Base-by-base conservation (phyloP, 2,329 filamentous ascomycete species). In the Cercospora sp. region DNA sequence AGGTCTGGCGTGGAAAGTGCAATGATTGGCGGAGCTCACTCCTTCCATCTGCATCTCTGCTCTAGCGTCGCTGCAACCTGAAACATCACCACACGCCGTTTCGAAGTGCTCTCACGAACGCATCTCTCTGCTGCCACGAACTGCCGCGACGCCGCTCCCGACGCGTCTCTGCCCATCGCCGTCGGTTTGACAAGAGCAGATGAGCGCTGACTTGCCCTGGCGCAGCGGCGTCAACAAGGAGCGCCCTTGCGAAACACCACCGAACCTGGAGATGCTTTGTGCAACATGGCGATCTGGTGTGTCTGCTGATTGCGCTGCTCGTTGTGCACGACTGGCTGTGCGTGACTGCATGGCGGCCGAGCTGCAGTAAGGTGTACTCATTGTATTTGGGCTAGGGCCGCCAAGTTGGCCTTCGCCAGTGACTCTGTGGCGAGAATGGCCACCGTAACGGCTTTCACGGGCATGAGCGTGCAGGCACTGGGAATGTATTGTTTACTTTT, bases 221-320 rank as follows among this genome's bases (percentile, higher is more conserved):
- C 66, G 61, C 53, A 48, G 42, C 20, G 61, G 45, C 62, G 57
- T 55, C n/a, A 51, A 62, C 66, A 58, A 48, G 66, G 58, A 48
- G 36, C 59, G 60, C 65, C 66, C 66, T 68, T 68, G 66, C 66
- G 45, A 68, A 62, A 64, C 65, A 42, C 12, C 62, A 58, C 51
- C 30, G 53, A 45, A 20, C 12, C 30, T 57, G 64, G 58, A 65
- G 57, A 65, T 65, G 45, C 31, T 18, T 30, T 61, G 64, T 65
- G 64, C 64, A 61, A 65, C 66, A 48, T 13, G 36, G 42, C 31
- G 20, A 53, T 62, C 48, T 60, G 53, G 55, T 64, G 62, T 63
- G 63, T 63, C 66, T 63, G 66, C 66, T 68, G 62, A 64, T 62
- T 45, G 58, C 42, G 53, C 53, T 60, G 48, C 53, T 33, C 58